A percentile compares a stretch with the other conserved stretches of the same genome.
Evolutionary conservation across 2,329 filamentous ascomycete genomes (phyloP).

Genomic region (Colletotrichum tropicale): DNA sequence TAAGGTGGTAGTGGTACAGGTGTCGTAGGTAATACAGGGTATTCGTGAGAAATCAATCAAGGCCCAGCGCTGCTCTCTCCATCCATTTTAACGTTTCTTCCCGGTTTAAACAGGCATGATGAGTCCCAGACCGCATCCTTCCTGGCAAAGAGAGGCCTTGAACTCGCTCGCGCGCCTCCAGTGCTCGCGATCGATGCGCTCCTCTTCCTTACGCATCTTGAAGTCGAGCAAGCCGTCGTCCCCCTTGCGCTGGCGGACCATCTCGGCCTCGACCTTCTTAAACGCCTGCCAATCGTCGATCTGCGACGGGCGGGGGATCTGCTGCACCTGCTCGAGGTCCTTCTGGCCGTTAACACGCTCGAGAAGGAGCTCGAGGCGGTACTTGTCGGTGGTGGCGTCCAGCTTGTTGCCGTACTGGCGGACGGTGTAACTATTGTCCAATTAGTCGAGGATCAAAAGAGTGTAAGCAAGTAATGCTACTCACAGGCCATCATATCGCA

Average conservation of each 20-base stretch:
- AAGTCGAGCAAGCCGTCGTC: constrained; percentile 17
- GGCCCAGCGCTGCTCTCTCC: not conserved
- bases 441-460: not conserved
- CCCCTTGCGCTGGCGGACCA: constrained; percentile 17
- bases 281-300: constrained; percentile 61
- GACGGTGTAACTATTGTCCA: constrained; percentile 49
- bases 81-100: not conserved
- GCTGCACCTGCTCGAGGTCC: constrained; percentile 44
- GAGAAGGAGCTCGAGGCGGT: constrained; percentile 50
- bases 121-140: not conserved
- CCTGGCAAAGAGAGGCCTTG: constrained; percentile 10
- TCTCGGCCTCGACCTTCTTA: constrained; percentile 35
- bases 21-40: constrained; percentile 14
- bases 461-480: constrained; percentile 21
- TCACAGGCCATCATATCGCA: constrained; percentile 64
- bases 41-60: not conserved
- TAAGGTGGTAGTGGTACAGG: constrained; percentile 6
- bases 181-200: constrained; percentile 18
- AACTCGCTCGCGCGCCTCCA: constrained; percentile 20
- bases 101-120: not conserved
- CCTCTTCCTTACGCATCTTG: constrained; percentile 20
- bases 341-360: constrained; percentile 47
- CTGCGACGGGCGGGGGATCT: constrained; percentile 58
- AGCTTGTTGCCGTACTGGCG: constrained; percentile 50
- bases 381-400: constrained; percentile 40